These are phyloP conservation scores for Vitis labrusca DNA, from an alignment of 164 flowering plant genomes.

Conservation along the genomic window DNA sequence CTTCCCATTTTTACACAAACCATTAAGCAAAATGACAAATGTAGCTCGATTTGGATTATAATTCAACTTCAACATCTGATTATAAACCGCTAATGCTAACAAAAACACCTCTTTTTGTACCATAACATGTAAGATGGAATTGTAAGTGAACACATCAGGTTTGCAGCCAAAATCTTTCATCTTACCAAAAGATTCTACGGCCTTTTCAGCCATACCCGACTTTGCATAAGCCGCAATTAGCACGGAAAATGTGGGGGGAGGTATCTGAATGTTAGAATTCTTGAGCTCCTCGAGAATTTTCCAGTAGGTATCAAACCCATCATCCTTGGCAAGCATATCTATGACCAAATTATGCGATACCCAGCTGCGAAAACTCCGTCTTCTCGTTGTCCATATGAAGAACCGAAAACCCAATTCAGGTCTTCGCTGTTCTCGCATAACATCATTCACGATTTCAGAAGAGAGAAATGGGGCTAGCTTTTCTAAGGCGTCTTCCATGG, in stretches of 20 bases:
- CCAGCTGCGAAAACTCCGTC: slow-evolving; percentile 33
- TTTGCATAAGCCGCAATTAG: slow-evolving; percentile 51
- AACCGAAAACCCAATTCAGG: slow-evolving; percentile 52
- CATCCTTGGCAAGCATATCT: slow-evolving; percentile 34
- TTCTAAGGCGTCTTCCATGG: slow-evolving; percentile 49
- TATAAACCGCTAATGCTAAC: slow-evolving; percentile 75
- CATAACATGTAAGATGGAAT: slow-evolving; percentile 48
- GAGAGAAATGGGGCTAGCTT: slow-evolving; percentile 35
- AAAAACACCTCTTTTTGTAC: slow-evolving; percentile 35
- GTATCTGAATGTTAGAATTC: slow-evolving; percentile 19
- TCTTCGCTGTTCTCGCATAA: slow-evolving; percentile 32
- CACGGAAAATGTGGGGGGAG: slow-evolving; percentile 45
- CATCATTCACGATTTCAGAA: slow-evolving; percentile 29
- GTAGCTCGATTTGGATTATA: slow-evolving; percentile 48
- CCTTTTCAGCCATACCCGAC: slow-evolving; percentile 53
- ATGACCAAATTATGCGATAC: slow-evolving; percentile 34
- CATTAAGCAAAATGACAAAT: slow-evolving; percentile 63
- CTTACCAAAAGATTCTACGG: slow-evolving; percentile 64
- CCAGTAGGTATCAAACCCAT: slow-evolving; percentile 62
- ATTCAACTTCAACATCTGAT: slow-evolving; percentile 64
- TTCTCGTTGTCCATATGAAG: slow-evolving; percentile 60
- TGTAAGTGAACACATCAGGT: slow-evolving; percentile 65
- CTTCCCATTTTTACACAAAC: slow-evolving; percentile 58
- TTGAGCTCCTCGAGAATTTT: slow-evolving; percentile 50
- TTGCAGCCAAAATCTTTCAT: slow-evolving; percentile 62